phyloP scores from a whole-genome alignment of 495 filamentous ascomycete species.

The Penicillium maclennaniae region DNA sequence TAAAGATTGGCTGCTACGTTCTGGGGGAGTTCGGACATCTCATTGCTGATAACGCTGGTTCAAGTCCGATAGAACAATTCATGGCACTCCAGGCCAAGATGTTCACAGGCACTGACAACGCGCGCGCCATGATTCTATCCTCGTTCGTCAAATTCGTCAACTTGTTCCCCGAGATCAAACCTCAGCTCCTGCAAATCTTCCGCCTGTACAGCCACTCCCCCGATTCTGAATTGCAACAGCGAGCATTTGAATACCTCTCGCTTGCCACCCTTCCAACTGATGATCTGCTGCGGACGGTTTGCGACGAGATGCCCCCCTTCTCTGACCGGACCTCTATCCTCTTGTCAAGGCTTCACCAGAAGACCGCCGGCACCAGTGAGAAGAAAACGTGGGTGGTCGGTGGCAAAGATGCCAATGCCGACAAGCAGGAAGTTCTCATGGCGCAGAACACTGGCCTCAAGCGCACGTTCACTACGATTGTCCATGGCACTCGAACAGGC shows the following conservation, averaged over 20 bases:
- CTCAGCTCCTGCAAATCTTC: slow-evolving; percentile 88
- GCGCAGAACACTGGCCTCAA: slow-evolving; percentile 80
- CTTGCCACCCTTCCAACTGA: slow-evolving; percentile 83
- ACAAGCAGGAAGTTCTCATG: slow-evolving; percentile 73
- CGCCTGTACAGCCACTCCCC: slow-evolving; percentile 88
- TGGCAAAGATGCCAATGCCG: slow-evolving; percentile 85
- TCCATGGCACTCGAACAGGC: slow-evolving; percentile 51
- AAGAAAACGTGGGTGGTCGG: slow-evolving; percentile 95
- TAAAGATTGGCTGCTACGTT: slow-evolving; percentile 96
- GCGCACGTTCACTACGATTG: slow-evolving; percentile 67
- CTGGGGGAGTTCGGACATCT: slow-evolving; percentile 96
- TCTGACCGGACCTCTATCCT: slow-evolving; percentile 91
- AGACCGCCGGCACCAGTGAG: slow-evolving; percentile 84
- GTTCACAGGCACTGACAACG: slow-evolving; percentile 80
- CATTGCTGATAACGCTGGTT: slow-evolving; percentile 89
- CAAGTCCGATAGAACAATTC: slow-evolving; percentile 97
- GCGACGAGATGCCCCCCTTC: slow-evolving; percentile 99
- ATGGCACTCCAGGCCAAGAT: slow-evolving; percentile 89
- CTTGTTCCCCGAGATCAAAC: slow-evolving; percentile 97
- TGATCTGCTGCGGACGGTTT: slow-evolving; percentile 90
- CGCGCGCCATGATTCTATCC: slow-evolving; percentile 89
- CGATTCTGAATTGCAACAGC: slow-evolving; percentile 92
- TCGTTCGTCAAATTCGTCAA: slow-evolving; percentile 98
- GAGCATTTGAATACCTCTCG: slow-evolving; percentile 92
- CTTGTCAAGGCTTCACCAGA: slow-evolving; percentile 87